Evolutionary conservation across 257 asterid species (phyloP).

Genomic region (Jaltomata sinuosa): DNA sequence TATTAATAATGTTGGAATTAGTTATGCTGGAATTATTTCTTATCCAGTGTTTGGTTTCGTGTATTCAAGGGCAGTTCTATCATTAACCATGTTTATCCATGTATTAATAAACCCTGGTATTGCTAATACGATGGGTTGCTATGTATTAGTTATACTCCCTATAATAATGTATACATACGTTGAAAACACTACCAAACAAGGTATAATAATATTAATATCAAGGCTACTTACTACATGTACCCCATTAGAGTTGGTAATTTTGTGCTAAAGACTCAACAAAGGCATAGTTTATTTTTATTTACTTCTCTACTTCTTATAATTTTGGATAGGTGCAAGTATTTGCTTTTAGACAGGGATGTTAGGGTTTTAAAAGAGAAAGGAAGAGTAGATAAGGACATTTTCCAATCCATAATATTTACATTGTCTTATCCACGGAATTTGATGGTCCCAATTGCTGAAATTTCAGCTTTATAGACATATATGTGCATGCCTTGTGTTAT

Average conservation of each 20-base stretch:
- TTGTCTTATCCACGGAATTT: background rate
- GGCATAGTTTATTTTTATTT: background rate
- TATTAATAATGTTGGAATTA: too few relatives aligned
- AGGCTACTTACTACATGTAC: background rate
- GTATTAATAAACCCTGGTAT: too few relatives aligned
- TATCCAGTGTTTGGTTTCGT: too few relatives aligned
- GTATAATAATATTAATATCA: too few relatives aligned
- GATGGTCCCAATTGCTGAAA: background rate
- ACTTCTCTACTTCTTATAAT: background rate
- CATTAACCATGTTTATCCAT: too few relatives aligned
- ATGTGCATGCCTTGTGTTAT: background rate
- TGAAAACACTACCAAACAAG: too few relatives aligned
- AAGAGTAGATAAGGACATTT: background rate
- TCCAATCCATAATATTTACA: background rate
- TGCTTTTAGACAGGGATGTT: background rate
- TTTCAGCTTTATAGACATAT: background rate
- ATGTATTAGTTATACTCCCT: too few relatives aligned
- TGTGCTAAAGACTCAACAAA: background rate
- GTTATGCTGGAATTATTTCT: too few relatives aligned
- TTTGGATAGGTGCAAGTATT: background rate
- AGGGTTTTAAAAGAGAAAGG: background rate
- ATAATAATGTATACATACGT: too few relatives aligned
- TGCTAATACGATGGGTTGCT: too few relatives aligned
- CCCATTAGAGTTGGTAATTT: background rate
- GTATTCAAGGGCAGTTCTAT: too few relatives aligned